These are phyloP conservation scores for Iris pallida DNA, from an alignment of 116 monocot genomes.

Conservation along the genomic window DNA sequence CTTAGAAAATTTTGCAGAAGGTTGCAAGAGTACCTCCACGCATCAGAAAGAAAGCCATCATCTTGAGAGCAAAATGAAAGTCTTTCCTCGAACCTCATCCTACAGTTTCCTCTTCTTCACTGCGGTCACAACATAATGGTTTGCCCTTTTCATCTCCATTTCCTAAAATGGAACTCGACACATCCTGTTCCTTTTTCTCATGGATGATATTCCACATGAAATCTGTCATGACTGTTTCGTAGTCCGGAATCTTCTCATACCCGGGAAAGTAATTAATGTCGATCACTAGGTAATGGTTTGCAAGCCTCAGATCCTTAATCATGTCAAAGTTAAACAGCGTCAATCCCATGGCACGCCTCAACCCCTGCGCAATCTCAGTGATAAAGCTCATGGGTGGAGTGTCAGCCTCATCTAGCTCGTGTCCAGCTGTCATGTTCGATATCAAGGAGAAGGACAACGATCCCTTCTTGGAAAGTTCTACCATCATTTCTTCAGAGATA, in stretches of 20 bases:
- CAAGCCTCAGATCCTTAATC: conserved; percentile 23
- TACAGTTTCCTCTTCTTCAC: not conserved
- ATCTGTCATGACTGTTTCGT: conserved; percentile 27
- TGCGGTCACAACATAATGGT: not conserved
- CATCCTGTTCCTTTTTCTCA: conserved; percentile 13
- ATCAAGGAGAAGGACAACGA: conserved; percentile 35
- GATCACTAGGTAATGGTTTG: conserved; percentile 27
- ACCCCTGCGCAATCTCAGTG: conserved; percentile 24
- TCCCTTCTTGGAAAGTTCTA: not conserved
- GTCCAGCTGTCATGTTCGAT: conserved; percentile 14
- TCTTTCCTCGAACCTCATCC: not conserved
- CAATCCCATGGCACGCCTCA: conserved; percentile 27
- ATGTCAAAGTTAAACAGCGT: conserved; percentile 41
- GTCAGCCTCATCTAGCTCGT: conserved; percentile 12
- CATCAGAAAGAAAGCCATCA: too few relatives aligned
- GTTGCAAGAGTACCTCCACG: too few relatives aligned
- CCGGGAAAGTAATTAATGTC: conserved; percentile 49
- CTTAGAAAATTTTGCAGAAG: too few relatives aligned
- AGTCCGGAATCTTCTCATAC: conserved; percentile 38
- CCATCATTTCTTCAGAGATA: conserved; percentile 15
- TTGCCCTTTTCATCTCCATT: not conserved
- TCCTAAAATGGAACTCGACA: not conserved
- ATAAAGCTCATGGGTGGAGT: conserved; percentile 24
- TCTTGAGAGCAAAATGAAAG: too few relatives aligned
- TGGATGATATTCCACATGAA: conserved; percentile 21